Conservation (phyloP, 768 basidiomycete species). For the Mycena crocata region DNA sequence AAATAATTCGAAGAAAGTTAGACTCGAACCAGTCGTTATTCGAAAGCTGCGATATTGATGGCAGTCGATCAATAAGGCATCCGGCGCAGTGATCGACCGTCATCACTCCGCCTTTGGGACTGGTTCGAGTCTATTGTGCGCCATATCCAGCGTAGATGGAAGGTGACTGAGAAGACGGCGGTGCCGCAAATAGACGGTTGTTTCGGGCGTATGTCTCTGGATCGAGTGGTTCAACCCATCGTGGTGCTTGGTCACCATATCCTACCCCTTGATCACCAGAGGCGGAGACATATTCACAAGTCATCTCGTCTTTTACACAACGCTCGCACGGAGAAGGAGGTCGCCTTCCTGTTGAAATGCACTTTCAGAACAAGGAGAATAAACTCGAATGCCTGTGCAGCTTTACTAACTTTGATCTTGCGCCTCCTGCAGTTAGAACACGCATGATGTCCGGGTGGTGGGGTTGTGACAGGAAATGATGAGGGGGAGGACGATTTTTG, state of each 20-base stretch:
- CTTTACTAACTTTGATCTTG: not conserved
- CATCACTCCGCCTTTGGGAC: no score
- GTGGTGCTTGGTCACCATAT: not conserved
- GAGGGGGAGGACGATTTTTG: not conserved
- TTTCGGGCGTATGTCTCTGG: constrained; percentile 26
- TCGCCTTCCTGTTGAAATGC: constrained; percentile 5
- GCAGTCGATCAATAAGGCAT: no score
- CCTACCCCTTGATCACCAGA: not conserved
- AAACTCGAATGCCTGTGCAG: not conserved
- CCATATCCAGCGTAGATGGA: not conserved
- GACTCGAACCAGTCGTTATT: no score
- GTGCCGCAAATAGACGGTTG: not conserved
- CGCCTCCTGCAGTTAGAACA: not conserved
- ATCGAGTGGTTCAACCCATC: constrained; percentile 25
- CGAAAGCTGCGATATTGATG: no score
- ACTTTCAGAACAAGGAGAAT: constrained; percentile 3
- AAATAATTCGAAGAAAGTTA: no score
- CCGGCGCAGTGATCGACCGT: no score
- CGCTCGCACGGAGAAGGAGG: constrained; percentile 19
- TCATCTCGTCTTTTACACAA: constrained; percentile 20
- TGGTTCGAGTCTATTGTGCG: not conserved
- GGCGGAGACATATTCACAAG: constrained; percentile 21
- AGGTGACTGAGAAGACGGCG: not conserved
- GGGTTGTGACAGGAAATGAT: not conserved
- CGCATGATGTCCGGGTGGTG: constrained; percentile 15